Conservation (phyloP, 805 yeast genomes). For the Alloascoidea hylecoeti region DNA sequence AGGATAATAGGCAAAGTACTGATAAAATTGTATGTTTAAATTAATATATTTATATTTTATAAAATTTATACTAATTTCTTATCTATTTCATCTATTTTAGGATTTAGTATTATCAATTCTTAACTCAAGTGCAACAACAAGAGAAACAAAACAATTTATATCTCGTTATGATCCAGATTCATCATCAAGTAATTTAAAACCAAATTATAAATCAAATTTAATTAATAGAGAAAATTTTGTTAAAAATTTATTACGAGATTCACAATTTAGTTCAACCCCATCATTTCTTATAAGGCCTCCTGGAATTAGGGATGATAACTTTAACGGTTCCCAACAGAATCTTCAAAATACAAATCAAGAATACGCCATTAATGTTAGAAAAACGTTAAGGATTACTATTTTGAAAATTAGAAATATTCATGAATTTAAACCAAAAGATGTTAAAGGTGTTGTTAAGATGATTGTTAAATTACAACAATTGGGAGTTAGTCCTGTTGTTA, state of each 20-base stretch:
- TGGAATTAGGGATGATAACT: no score
- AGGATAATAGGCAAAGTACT: no score
- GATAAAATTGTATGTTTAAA: no score
- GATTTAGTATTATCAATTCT: slow-evolving; percentile 74
- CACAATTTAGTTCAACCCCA: slow-evolving; percentile 9
- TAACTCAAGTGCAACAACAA: slow-evolving; percentile 82
- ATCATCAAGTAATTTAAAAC: slow-evolving; percentile 13
- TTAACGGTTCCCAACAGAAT: slow-evolving; percentile 8
- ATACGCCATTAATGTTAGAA: slow-evolving; percentile 17
- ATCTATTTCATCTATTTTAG: no score
- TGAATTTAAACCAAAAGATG: slow-evolving; percentile 16
- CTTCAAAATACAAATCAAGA: slow-evolving; percentile 8
- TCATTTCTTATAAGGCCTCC: no score
- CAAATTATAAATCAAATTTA: slow-evolving; percentile 14
- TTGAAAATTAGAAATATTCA: slow-evolving; percentile 32
- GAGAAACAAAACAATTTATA: slow-evolving; percentile 79
- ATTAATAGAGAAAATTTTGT: slow-evolving; percentile 20
- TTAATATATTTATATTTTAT: no score
- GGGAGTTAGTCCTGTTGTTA: slow-evolving; percentile 65
- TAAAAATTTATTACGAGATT: slow-evolving; percentile 15
- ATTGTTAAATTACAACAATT: slow-evolving; percentile 37
- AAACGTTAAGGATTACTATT: slow-evolving; percentile 38
- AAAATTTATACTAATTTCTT: no score
- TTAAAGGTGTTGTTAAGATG: slow-evolving; percentile 40
- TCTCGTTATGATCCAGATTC: slow-evolving; percentile 46